Evolutionary conservation across 371 early-diverging fungal species (phyloP).

Genomic region (Mucor circinelloides): DNA sequence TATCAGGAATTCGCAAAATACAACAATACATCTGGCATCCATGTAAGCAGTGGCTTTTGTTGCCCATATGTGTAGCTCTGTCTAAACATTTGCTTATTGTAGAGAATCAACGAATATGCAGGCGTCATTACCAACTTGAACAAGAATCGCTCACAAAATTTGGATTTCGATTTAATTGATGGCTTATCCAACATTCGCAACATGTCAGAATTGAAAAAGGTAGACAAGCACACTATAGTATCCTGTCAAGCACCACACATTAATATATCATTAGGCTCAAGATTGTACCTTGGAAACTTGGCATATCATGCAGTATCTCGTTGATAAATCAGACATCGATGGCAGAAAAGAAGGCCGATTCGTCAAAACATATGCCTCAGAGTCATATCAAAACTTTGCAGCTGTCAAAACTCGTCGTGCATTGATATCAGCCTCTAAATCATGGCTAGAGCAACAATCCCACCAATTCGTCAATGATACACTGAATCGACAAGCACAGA

Average conservation of each 20-base stretch:
- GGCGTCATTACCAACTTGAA: conserved; percentile 10
- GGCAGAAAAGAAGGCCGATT: conserved; percentile 18
- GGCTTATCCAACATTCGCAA: conserved; percentile 10
- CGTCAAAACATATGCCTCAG: conserved; percentile 5
- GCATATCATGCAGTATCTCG: conserved; percentile 14
- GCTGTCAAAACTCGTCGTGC: conserved; percentile 10
- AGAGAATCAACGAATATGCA: conserved; percentile 21
- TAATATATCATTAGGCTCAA: conserved; percentile 21
- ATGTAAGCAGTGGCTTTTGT: conserved; percentile 6
- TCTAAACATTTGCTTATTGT: background rate
- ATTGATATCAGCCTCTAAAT: conserved; percentile 17
- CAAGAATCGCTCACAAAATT: background rate
- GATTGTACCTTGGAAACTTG: conserved; percentile 16
- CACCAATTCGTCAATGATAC: conserved; percentile 3
- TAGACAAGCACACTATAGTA: background rate
- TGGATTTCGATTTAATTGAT: conserved; percentile 10
- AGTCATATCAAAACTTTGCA: background rate
- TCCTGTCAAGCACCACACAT: background rate
- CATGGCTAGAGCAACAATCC: conserved; percentile 29
- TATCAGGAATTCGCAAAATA: conserved; percentile 7
- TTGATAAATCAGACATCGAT: background rate
- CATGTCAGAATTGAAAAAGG: conserved; percentile 17
- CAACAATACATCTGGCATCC: background rate
- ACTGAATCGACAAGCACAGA: conserved; percentile 19
- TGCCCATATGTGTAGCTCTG: background rate